A percentile compares a stretch with the other conserved stretches of the same genome.
These are phyloP conservation scores for Boletus tomentosulus DNA, from an alignment of 768 basidiomycete species.

Conservation along the genomic window DNA sequence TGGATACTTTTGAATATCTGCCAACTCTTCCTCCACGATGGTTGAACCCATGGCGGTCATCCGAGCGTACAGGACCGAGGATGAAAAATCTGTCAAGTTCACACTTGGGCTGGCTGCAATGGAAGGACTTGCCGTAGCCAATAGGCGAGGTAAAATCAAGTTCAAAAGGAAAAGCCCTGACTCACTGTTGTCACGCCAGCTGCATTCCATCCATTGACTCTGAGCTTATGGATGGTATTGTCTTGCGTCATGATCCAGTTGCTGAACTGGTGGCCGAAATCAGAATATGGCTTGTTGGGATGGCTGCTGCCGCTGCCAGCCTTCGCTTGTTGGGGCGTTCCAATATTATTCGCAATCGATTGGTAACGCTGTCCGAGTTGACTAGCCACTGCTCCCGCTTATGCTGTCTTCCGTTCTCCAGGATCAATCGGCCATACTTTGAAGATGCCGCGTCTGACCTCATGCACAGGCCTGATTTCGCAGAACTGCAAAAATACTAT, in stretches of 20 bases:
- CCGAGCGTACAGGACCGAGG: slow-evolving; percentile 45
- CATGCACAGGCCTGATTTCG: slow-evolving; percentile 55
- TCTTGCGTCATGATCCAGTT: slow-evolving; percentile 55
- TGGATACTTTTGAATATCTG: not conserved
- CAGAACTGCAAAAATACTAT: slow-evolving; percentile 52
- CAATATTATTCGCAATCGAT: slow-evolving; percentile 62
- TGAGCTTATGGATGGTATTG: slow-evolving; percentile 58
- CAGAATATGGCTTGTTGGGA: slow-evolving; percentile 39
- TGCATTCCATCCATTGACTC: slow-evolving; percentile 60
- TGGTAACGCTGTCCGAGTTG: slow-evolving; percentile 43
- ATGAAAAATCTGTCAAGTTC: slow-evolving; percentile 62
- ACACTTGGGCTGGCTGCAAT: slow-evolving; percentile 61
- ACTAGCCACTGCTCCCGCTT: not conserved
- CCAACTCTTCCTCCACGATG: slow-evolving; percentile 29
- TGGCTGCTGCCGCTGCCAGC: slow-evolving; percentile 63
- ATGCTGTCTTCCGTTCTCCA: slow-evolving; percentile 23
- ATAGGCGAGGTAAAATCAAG: slow-evolving; percentile 45
- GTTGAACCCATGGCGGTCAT: slow-evolving; percentile 44
- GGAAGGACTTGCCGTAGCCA: slow-evolving; percentile 66
- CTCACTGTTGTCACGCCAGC: slow-evolving; percentile 3
- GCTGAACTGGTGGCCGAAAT: slow-evolving; percentile 66
- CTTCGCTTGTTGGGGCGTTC: slow-evolving; percentile 59
- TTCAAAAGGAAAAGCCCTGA: not conserved
- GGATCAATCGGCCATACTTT: slow-evolving; percentile 68
- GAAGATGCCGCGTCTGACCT: slow-evolving; percentile 50